Evolutionary conservation across 768 basidiomycete species (phyloP), one percentile per base, ranked within the genome.

Genomic region (Pholiota molesta): DNA sequence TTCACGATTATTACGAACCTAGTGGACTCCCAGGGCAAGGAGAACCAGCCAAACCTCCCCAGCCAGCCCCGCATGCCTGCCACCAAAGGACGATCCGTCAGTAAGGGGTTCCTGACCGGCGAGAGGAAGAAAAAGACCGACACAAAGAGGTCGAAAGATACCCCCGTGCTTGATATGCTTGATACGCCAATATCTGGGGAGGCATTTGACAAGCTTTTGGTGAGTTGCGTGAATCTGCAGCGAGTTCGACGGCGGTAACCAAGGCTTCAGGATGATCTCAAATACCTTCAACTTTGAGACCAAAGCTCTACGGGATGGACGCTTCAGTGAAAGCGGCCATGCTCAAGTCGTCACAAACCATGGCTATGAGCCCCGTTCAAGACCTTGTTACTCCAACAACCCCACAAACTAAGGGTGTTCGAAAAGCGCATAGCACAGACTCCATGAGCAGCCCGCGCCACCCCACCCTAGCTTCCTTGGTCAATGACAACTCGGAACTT

Each of bases 301-400:
- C 88, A 1, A 93, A 94, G 74, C 84, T 96, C 17, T 79, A 81
- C 52, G 86, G 86, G 16, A 92, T 97, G 85, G 92, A 96, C 60
- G 77, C 88, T 0, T 86, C 89, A 1, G 91, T 97, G 54, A 97
- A 97, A 72, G 93, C 91, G 5, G 92, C 91, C 13, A 95, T 97
- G 92, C 79, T 97, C 59, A 94, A 92, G 71, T 93, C 92, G 0
- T 94, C 93, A 0, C 86, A 89, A 31, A 83, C 84, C 28, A 77
- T 92, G 72, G 75, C 81, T 19, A 73, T 78, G 8, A 79, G 75
- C 61, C 77, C 77, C 29, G 69, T 72, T 26, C 65, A 74, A 17
- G 68, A 72, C 28, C 70, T 49, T 35, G 67, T 73, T 23, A 75
- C 75, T 40, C 83, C 85, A 2, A 65, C 71, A 17, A 83, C 86